Evolutionary conservation across 2,329 filamentous ascomycete species (phyloP).

Genomic region (Aureobasidium sp.): DNA sequence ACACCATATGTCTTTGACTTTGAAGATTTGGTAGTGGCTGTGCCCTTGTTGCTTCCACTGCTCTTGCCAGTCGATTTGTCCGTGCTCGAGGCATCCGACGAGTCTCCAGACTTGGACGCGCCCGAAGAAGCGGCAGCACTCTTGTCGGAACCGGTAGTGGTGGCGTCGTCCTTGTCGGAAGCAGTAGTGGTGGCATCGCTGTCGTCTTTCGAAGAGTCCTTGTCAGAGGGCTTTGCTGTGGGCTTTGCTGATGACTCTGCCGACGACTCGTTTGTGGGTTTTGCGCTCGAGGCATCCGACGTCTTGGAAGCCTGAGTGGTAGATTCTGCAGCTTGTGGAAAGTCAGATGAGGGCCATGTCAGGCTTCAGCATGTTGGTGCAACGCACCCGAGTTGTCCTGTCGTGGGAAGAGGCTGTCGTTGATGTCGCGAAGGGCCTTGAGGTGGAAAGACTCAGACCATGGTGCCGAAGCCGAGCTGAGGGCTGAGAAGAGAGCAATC

Average conservation of each 20-base stretch:
- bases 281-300: slow-evolving; percentile 17
- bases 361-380: neutral
- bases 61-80: slow-evolving; percentile 10
- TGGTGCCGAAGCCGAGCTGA: slow-evolving; percentile 24
- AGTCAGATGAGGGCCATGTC: neutral
- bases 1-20: slow-evolving; percentile 39
- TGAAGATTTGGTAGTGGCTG: slow-evolving; percentile 13
- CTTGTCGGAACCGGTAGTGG: slow-evolving; percentile 17
- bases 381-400: slow-evolving; percentile 17
- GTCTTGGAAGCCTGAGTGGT: slow-evolving; percentile 7
- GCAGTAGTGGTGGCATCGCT: too few species aligned
- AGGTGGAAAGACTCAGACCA: slow-evolving; percentile 21
- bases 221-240: slow-evolving; percentile 12
- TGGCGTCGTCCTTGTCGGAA: slow-evolving; percentile 8
- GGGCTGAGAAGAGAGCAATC: slow-evolving; percentile 23
- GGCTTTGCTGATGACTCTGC: slow-evolving; percentile 15
- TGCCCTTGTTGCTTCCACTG: slow-evolving; percentile 16
- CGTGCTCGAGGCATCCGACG: slow-evolving; percentile 14
- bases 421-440: slow-evolving; percentile 21
- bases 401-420: slow-evolving; percentile 19
- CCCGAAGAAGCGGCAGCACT: slow-evolving; percentile 12
- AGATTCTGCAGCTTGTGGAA: slow-evolving; percentile 12
- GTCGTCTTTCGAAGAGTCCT: neutral
- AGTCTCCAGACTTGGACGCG: slow-evolving; percentile 17
- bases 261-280: slow-evolving; percentile 18